Evolutionary conservation across 768 basidiomycete genomes (phyloP).

Genomic region (Rhodotorula kratochvilovae): DNA sequence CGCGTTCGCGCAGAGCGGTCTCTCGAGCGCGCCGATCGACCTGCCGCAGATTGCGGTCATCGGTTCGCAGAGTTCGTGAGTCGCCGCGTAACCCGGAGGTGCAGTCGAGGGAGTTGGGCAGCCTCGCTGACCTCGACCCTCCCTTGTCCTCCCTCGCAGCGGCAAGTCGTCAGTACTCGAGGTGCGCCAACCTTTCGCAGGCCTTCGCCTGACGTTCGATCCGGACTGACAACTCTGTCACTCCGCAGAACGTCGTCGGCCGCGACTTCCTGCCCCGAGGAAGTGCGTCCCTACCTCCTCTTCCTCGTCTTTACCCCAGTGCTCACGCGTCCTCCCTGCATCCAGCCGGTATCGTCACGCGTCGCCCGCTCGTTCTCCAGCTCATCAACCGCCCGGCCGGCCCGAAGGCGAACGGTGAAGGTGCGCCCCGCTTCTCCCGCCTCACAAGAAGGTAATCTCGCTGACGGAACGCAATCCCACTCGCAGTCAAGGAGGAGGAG

Average conservation of each 20-base stretch:
- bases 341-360: constrained; percentile 83
- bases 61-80: constrained; percentile 48
- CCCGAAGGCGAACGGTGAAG: constrained; percentile 47
- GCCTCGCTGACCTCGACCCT: background rate
- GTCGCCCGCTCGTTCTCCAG: constrained; percentile 93
- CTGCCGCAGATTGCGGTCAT: constrained; percentile 52
- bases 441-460: background rate
- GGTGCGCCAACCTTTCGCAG: constrained; percentile 39
- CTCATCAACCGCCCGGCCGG: constrained; percentile 73
- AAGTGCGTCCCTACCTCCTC: constrained; percentile 45
- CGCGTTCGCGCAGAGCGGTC: constrained; percentile 48
- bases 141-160: constrained; percentile 28
- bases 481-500: constrained; percentile 4
- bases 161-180: constrained; percentile 52
- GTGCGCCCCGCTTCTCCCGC: background rate
- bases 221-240: background rate
- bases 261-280: constrained; percentile 98
- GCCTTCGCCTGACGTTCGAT: background rate
- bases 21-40: constrained; percentile 48
- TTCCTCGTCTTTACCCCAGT: background rate
- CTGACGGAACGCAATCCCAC: background rate
- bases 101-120: too few relatives aligned
- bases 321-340: background rate
- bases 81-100: too few relatives aligned
- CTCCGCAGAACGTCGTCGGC: constrained; percentile 82